Conservation (phyloP, 2,329 filamentous ascomycete species). For the Rhytidhysteron rufulum region DNA sequence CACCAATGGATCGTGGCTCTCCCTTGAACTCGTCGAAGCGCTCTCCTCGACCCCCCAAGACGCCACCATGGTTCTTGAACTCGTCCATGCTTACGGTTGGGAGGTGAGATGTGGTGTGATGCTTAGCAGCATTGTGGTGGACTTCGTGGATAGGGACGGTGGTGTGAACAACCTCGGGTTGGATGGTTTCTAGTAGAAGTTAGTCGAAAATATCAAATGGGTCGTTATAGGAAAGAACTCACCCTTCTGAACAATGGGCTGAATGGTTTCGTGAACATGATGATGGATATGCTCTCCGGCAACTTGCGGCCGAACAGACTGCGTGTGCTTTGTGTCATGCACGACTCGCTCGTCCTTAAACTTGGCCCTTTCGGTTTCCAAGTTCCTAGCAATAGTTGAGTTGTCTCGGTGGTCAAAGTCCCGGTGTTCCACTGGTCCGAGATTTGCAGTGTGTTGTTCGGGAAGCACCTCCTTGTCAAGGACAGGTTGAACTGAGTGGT, state of each 20-base stretch:
- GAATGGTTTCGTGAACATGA: slow-evolving; percentile 64
- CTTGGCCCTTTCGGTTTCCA: slow-evolving; percentile 48
- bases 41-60: slow-evolving; percentile 52
- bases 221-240: too few relatives aligned
- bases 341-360: slow-evolving; percentile 51
- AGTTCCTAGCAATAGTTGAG: slow-evolving; percentile 9
- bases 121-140: slow-evolving; percentile 63
- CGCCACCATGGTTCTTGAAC: slow-evolving; percentile 56
- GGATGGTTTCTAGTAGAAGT: slow-evolving; percentile 50
- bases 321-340: slow-evolving; percentile 48
- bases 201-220: too few relatives aligned
- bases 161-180: slow-evolving; percentile 66
- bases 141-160: slow-evolving; percentile 69
- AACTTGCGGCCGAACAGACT: slow-evolving; percentile 46
- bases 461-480: slow-evolving; percentile 53
- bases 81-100: slow-evolving; percentile 63
- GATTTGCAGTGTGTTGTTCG: slow-evolving; percentile 60
- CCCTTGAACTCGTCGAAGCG: slow-evolving; percentile 60
- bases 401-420: slow-evolving; percentile 59
- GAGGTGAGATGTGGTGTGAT: slow-evolving; percentile 62
- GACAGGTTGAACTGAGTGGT: slow-evolving; percentile 66
- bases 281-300: slow-evolving; percentile 63
- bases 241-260: slow-evolving; percentile 64
- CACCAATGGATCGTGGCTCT: slow-evolving; percentile 52
- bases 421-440: slow-evolving; percentile 57